Conservation (phyloP, 495 filamentous ascomycete species). For the Penicillium daleae region DNA sequence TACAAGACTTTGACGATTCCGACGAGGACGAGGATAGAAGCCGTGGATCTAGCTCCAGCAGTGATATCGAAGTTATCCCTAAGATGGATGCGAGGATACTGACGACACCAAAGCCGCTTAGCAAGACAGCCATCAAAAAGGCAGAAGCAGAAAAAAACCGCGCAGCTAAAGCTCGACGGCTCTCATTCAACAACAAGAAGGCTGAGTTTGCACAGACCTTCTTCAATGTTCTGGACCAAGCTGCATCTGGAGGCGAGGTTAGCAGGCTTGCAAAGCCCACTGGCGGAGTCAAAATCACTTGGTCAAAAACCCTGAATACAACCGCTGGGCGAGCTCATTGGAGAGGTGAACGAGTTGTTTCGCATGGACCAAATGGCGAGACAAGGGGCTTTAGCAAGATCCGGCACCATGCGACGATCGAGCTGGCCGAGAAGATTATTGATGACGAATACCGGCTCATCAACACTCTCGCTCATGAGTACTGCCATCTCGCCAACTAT, state of each 20-base stretch:
- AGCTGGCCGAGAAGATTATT: constrained; percentile 86
- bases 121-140: constrained; percentile 51
- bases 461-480: constrained; percentile 91
- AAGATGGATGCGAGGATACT: constrained; percentile 7
- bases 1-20: constrained; percentile 38
- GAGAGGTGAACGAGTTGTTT: constrained; percentile 60
- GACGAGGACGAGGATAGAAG: constrained; percentile 28
- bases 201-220: constrained; percentile 68
- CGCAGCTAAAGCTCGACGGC: constrained; percentile 52
- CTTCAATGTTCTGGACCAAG: constrained; percentile 71
- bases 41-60: constrained; percentile 15
- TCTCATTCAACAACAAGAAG: constrained; percentile 70
- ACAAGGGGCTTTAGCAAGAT: constrained; percentile 15
- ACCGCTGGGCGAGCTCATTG: constrained; percentile 89
- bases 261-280: constrained; percentile 59
- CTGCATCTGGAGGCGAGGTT: constrained; percentile 66
- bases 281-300: constrained; percentile 78
- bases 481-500: constrained; percentile 89
- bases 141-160: constrained; percentile 45
- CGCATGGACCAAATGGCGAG: constrained; percentile 28
- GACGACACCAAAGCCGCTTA: constrained; percentile 40
- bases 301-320: constrained; percentile 82
- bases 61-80: constrained; percentile 18
- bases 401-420: constrained; percentile 76
- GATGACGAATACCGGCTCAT: constrained; percentile 74